Percentiles rank a stretch among this genome's conserved stretches.
phyloP scores from a whole-genome alignment of 257 asterid genomes.

The Solanum sejunctum region DNA sequence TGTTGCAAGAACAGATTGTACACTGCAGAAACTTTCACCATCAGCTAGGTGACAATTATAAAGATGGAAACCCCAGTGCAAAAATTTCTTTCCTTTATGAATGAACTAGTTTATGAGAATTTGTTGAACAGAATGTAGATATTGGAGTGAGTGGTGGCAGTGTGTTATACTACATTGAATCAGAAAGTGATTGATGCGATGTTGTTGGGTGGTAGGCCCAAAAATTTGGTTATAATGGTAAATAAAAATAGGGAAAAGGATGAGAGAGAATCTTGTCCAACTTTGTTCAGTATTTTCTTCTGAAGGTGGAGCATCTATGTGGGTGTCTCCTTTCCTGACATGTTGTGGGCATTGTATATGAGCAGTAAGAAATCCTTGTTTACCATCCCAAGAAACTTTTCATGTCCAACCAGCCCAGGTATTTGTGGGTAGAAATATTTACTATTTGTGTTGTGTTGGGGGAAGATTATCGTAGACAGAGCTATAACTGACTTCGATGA shows the following conservation, averaged over 20 bases:
- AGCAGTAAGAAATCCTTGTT: neutral
- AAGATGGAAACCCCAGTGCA: slow-evolving; percentile 27
- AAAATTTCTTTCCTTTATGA: slow-evolving; percentile 17
- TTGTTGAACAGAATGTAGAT: slow-evolving; percentile 23
- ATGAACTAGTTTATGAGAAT: slow-evolving; percentile 23
- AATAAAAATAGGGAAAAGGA: slow-evolving; percentile 14
- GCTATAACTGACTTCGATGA: neutral
- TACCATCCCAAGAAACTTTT: neutral
- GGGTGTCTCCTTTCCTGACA: slow-evolving; percentile 19
- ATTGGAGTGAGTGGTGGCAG: slow-evolving; percentile 35
- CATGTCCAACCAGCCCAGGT: neutral
- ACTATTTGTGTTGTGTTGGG: neutral
- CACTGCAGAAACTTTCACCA: slow-evolving; percentile 3
- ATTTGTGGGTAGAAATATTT: too few species aligned
- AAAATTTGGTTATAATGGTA: slow-evolving; percentile 24
- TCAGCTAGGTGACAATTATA: slow-evolving; percentile 22
- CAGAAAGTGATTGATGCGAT: slow-evolving; percentile 10
- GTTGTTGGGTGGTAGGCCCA: slow-evolving; percentile 39
- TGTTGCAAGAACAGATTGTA: neutral
- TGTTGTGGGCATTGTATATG: slow-evolving; percentile 5
- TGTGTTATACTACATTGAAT: slow-evolving; percentile 12
- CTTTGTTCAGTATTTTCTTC: slow-evolving; percentile 7
- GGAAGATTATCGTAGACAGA: neutral
- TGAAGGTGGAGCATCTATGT: slow-evolving; percentile 28
- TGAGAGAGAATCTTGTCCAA: neutral